Conservation (phyloP, 1,284 basidiomycete species). For the Rhodotorula glutinis region DNA sequence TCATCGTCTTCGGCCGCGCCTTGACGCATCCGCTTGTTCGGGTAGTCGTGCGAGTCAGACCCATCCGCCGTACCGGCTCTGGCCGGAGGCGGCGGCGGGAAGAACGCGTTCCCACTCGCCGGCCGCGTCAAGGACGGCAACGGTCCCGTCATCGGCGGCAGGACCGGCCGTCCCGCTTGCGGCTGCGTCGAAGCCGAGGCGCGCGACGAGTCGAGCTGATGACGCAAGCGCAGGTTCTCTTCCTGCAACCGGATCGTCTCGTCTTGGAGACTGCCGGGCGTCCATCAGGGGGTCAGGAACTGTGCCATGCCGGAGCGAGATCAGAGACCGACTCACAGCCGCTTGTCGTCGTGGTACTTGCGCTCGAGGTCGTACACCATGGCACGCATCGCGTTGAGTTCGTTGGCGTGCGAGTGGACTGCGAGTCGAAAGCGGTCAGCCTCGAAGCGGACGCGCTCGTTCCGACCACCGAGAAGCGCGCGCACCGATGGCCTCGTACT, state of each 20-base stretch:
- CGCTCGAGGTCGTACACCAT: conserved; percentile 73
- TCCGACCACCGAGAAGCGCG: not conserved
- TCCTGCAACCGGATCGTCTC: conserved; percentile 52
- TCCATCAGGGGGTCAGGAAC: not conserved
- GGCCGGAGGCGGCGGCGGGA: conserved; percentile 1
- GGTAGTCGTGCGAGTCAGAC: conserved; percentile 12
- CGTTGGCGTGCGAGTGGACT: conserved; percentile 69
- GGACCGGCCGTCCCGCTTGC: conserved; percentile 10
- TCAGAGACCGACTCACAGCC: conserved; percentile 52
- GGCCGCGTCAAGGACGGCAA: not conserved
- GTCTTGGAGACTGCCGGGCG: conserved; percentile 28
- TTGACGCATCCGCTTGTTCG: conserved; percentile 22
- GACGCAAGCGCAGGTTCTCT: conserved; percentile 64
- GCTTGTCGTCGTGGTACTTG: conserved; percentile 66
- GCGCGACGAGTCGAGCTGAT: conserved; percentile 57
- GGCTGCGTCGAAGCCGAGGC: conserved; percentile 38
- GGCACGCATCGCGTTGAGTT: conserved; percentile 68
- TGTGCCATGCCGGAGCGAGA: not conserved
- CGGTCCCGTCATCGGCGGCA: conserved; percentile 15
- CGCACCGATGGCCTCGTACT: conserved; percentile 69
- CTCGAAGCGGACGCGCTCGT: too few relatives aligned
- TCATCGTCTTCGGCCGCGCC: conserved; percentile 20
- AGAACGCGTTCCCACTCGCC: conserved; percentile 3
- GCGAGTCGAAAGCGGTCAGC: conserved; percentile 6
- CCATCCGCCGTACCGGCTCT: conserved; percentile 8